Conservation (phyloP, 768 basidiomycete species). For the Suillus weaverae region DNA sequence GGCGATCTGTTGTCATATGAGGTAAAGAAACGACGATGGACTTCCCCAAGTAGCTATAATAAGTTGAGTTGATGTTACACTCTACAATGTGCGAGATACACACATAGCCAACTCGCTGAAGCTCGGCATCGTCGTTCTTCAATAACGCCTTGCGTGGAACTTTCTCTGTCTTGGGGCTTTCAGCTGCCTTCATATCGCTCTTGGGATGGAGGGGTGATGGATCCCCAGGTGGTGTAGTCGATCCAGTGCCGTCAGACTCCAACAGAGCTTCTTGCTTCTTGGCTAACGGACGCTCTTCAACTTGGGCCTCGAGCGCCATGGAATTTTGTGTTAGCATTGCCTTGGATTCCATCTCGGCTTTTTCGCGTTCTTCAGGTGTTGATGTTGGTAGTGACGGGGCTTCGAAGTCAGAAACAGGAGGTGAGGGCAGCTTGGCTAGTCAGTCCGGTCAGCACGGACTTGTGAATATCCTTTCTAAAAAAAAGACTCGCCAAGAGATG, state of each 20-base stretch:
- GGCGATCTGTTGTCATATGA: conserved; percentile 52
- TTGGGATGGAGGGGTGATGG: conserved; percentile 14
- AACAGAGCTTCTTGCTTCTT: conserved; percentile 83
- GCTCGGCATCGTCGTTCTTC: conserved; percentile 85
- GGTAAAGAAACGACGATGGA: conserved; percentile 76
- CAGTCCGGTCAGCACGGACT: conserved; percentile 7
- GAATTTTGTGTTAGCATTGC: conserved; percentile 70
- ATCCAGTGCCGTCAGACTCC: conserved; percentile 37
- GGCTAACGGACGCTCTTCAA: conserved; percentile 83
- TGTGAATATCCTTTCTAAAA: not conserved
- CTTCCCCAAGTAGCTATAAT: conserved; percentile 71
- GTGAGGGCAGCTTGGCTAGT: conserved; percentile 21
- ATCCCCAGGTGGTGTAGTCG: not conserved
- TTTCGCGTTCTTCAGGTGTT: conserved; percentile 43
- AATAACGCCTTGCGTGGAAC: conserved; percentile 69
- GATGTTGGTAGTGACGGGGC: conserved; percentile 14
- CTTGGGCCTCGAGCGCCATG: conserved; percentile 76
- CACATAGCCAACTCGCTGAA: conserved; percentile 76
- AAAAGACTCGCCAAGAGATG: conserved; percentile 23
- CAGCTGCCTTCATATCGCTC: conserved; percentile 18
- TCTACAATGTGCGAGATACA: conserved; percentile 18
- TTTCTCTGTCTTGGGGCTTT: conserved; percentile 41
- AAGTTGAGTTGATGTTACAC: conserved; percentile 5
- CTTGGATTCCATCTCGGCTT: conserved; percentile 45
- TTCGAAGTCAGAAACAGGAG: conserved; percentile 19